These are phyloP conservation scores for Suillus sp. DNA, from an alignment of 768 basidiomycete species.

Conservation along the genomic window DNA sequence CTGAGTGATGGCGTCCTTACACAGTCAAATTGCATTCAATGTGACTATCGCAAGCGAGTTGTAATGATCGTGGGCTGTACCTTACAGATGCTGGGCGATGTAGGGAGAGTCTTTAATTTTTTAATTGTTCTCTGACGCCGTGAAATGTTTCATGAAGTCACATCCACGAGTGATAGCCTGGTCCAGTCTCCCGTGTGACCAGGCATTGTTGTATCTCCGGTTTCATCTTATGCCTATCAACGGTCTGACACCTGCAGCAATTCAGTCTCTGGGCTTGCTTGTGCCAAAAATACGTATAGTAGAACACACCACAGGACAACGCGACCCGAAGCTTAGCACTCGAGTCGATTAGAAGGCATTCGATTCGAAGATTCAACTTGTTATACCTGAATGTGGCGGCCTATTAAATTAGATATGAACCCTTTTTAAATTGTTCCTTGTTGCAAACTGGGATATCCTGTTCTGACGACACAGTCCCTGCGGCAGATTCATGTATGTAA, in stretches of 20 bases:
- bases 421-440: neutral
- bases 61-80: slow-evolving; percentile 63
- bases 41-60: slow-evolving; percentile 72
- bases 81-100: slow-evolving; percentile 35
- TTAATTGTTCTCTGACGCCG: slow-evolving; percentile 50
- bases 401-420: neutral
- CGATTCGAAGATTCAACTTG: neutral
- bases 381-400: neutral
- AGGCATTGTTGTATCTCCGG: slow-evolving; percentile 44
- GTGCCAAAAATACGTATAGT: neutral
- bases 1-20: slow-evolving; percentile 5
- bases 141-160: slow-evolving; percentile 54
- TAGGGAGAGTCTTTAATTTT: slow-evolving; percentile 35
- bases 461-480: neutral
- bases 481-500: neutral
- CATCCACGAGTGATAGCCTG: slow-evolving; percentile 40
- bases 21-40: slow-evolving; percentile 56
- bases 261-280: slow-evolving; percentile 13
- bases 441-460: neutral
- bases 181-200: slow-evolving; percentile 65
- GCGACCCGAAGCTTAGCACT: neutral
- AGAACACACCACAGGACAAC: neutral
- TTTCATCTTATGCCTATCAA: slow-evolving; percentile 47
- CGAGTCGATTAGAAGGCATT: neutral
- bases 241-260: slow-evolving; percentile 42